phyloP scores from a whole-genome alignment of 2,329 filamentous ascomycete genomes.

The Beauveria asiatica region DNA sequence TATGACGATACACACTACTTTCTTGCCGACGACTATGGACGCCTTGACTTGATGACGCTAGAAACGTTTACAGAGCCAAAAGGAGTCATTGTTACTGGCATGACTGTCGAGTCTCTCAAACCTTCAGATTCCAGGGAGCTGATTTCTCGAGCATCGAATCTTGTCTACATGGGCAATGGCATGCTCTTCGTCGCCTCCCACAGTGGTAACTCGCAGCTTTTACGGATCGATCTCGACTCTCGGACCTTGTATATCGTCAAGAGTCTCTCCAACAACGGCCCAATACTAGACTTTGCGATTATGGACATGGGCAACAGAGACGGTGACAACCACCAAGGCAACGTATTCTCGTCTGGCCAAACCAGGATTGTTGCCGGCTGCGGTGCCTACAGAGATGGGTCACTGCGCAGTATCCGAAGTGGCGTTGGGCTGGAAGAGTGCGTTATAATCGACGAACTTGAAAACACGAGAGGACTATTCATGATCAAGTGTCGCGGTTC shows the following conservation, averaged over 20 bases:
- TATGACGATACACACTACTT: constrained; percentile 76
- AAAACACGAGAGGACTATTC: constrained; percentile 66
- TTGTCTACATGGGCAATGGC: constrained; percentile 69
- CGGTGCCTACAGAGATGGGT: constrained; percentile 82
- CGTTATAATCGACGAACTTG: constrained; percentile 72
- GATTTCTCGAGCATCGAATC: constrained; percentile 66
- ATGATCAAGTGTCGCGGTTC: constrained; percentile 46
- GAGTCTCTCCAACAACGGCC: constrained; percentile 67
- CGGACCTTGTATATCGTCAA: constrained; percentile 58
- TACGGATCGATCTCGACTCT: constrained; percentile 43
- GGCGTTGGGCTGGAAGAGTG: constrained; percentile 87
- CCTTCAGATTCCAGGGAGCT: constrained; percentile 20
- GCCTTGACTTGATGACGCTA: constrained; percentile 76
- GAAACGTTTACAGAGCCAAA: constrained; percentile 56
- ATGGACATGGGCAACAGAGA: constrained; percentile 92
- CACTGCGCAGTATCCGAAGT: constrained; percentile 80
- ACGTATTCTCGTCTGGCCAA: constrained; percentile 91
- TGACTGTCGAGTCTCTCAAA: constrained; percentile 51
- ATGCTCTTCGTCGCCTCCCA: constrained; percentile 84
- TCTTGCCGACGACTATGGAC: constrained; percentile 87
- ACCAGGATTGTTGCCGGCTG: constrained; percentile 89
- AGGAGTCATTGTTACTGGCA: constrained; percentile 58
- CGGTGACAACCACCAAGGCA: constrained; percentile 63
- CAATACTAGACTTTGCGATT: constrained; percentile 85
- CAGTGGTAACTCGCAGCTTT: constrained; percentile 82